phyloP scores from a whole-genome alignment of 148 eudicot species.

The Fagopyrum tataricum region DNA sequence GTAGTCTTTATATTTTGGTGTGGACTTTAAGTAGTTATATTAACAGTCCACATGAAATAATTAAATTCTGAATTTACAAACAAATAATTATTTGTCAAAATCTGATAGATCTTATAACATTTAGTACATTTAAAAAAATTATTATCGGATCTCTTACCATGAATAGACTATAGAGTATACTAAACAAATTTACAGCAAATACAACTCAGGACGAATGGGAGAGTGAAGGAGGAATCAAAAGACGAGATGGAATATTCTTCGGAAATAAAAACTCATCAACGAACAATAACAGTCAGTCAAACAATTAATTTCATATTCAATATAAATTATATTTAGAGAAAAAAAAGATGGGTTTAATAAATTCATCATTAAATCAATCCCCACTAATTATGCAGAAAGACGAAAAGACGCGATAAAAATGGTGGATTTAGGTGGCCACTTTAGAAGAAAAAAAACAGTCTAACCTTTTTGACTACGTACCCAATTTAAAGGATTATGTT shows the following conservation, averaged over 20 bases:
- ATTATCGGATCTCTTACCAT: too few relatives aligned
- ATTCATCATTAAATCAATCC: background rate
- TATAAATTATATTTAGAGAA: too few relatives aligned
- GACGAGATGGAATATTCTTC: background rate
- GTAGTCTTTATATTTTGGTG: too few relatives aligned
- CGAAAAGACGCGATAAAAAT: background rate
- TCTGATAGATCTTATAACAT: too few relatives aligned
- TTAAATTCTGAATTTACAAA: too few relatives aligned
- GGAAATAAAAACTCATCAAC: background rate
- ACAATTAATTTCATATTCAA: background rate
- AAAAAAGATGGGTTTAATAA: too few relatives aligned
- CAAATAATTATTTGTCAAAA: too few relatives aligned
- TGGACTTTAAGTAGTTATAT: too few relatives aligned
- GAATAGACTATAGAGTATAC: too few relatives aligned
- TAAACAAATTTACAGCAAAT: background rate
- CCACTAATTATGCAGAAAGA: conserved; percentile 8
- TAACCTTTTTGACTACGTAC: conserved; percentile 1
- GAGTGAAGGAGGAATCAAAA: conserved; percentile 3
- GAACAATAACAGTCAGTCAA: background rate
- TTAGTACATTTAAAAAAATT: too few relatives aligned
- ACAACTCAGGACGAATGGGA: background rate
- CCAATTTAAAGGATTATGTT: background rate
- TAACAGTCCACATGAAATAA: too few relatives aligned
- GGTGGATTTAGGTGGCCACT: conserved; percentile 9
- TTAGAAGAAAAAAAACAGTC: background rate